These are phyloP conservation scores for Sicyos edulis DNA, from an alignment of 306 rosid genomes.

Conservation along the genomic window DNA sequence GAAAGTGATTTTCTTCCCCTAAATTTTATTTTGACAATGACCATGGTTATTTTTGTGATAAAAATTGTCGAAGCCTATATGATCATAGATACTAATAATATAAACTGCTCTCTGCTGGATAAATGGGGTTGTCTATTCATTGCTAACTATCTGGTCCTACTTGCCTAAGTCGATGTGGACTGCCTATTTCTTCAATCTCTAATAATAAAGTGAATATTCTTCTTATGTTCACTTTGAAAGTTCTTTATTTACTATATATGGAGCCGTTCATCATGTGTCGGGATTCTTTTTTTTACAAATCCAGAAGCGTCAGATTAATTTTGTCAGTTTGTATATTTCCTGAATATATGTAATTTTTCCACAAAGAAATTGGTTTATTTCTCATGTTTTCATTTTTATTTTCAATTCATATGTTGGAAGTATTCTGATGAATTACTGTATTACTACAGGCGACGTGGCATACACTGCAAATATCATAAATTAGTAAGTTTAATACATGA, in stretches of 20 bases:
- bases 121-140: neutral
- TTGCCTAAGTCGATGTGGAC: neutral
- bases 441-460: slow-evolving; percentile 65
- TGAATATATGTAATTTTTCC: neutral
- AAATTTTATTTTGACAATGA: neutral
- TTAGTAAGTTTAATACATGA: slow-evolving; percentile 45
- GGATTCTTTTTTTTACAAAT: slow-evolving; percentile 2
- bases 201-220: neutral
- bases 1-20: neutral
- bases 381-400: neutral
- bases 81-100: neutral
- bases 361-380: neutral
- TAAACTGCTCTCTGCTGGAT: neutral
- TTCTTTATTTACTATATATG: neutral
- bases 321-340: neutral
- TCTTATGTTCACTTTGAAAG: neutral
- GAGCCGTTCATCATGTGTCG: neutral
- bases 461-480: slow-evolving; percentile 78
- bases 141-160: slow-evolving; percentile 10
- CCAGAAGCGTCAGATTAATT: neutral
- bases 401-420: slow-evolving; percentile 22
- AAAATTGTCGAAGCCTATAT: neutral
- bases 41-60: neutral
- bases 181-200: slow-evolving; percentile 3
- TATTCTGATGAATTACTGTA: slow-evolving; percentile 22